Conservation (phyloP, 139 green algal species). For the Tetraselmis striata region DNA sequence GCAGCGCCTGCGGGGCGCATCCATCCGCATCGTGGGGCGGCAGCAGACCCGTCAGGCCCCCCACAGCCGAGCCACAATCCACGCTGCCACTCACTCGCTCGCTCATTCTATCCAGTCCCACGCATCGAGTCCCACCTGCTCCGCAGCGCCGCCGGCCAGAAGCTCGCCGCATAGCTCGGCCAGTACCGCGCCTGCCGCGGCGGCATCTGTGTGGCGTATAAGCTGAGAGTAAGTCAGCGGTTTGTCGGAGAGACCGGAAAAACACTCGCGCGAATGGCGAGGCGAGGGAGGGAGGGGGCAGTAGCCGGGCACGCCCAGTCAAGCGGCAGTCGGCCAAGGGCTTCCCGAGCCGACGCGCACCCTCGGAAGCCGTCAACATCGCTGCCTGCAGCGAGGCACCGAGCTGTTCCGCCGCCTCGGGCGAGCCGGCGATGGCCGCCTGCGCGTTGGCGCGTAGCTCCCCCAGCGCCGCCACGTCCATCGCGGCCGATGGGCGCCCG, state of each 20-base stretch:
- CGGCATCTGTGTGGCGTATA: too few relatives aligned
- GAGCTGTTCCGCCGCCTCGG: background rate
- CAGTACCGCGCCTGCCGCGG: background rate
- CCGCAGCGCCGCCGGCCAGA: too few relatives aligned
- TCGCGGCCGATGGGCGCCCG: too few relatives aligned
- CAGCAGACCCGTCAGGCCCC: background rate
- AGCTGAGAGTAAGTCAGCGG: too few relatives aligned
- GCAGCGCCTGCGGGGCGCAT: background rate
- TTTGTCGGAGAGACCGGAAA: too few relatives aligned
- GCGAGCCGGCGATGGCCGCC: background rate
- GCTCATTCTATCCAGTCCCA: background rate
- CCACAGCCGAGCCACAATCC: background rate
- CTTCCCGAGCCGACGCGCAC: background rate
- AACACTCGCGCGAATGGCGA: too few relatives aligned
- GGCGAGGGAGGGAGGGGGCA: too few relatives aligned
- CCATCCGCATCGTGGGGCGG: background rate
- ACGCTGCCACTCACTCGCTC: too few relatives aligned
- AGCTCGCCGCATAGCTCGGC: background rate
- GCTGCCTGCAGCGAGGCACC: background rate
- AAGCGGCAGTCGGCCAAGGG: background rate
- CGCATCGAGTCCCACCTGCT: background rate
- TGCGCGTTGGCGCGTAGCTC: too few relatives aligned
- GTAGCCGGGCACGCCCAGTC: too few relatives aligned
- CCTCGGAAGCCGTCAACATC: background rate
- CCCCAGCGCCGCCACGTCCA: too few relatives aligned